Evolutionary conservation across 1,139 yeast species (phyloP).

Genomic region (Blastobotrys capitulatus): DNA sequence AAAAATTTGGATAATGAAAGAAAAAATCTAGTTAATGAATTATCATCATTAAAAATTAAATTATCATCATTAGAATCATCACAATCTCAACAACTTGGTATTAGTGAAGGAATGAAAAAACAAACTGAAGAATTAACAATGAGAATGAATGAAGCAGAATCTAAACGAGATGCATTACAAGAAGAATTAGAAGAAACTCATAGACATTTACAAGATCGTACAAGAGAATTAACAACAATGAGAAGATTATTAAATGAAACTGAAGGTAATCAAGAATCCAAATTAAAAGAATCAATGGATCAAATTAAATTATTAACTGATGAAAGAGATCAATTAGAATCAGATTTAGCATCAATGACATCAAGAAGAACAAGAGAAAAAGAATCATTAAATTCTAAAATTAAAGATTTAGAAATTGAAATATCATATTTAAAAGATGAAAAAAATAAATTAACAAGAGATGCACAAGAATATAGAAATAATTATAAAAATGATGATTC

Average conservation of each 20-base stretch:
- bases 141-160: conserved; percentile 59
- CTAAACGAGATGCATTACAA: conserved; percentile 60
- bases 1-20: conserved; percentile 24
- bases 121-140: conserved; percentile 74
- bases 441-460: conserved; percentile 22
- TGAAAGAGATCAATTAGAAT: conserved; percentile 56
- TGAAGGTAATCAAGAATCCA: conserved; percentile 52
- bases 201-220: conserved; percentile 68
- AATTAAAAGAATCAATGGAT: conserved; percentile 43
- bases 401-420: conserved; percentile 29
- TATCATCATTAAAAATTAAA: conserved; percentile 15
- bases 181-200: conserved; percentile 77
- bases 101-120: conserved; percentile 36
- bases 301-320: conserved; percentile 44
- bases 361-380: conserved; percentile 48
- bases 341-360: conserved; percentile 44
- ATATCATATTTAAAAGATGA: conserved; percentile 29
- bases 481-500: conserved; percentile 27
- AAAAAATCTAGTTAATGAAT: conserved; percentile 18
- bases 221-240: conserved; percentile 69
- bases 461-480: conserved; percentile 22
- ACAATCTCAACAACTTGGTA: conserved; percentile 17
- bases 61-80: conserved; percentile 14
- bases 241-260: conserved; percentile 63
- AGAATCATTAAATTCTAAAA: conserved; percentile 31